Percentiles rank a stretch among this genome's conserved stretches.
phyloP scores from a whole-genome alignment of 2,329 filamentous ascomycete species.

The Talaromyces sp. region DNA sequence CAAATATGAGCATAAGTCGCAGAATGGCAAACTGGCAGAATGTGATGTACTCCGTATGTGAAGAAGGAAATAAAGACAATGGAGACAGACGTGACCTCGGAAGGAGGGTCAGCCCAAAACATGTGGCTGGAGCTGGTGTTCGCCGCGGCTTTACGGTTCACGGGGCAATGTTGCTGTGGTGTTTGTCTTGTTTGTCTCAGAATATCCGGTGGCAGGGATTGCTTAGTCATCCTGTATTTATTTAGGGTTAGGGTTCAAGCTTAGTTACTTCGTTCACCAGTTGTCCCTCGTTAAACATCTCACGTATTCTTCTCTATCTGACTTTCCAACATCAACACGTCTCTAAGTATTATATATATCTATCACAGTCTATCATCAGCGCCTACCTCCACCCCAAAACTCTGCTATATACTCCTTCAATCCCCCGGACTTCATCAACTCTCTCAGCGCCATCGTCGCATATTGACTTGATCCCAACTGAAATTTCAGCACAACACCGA shows the following conservation, averaged over 20 bases:
- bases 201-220: conserved; percentile 23
- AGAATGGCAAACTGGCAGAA: conserved; percentile 16
- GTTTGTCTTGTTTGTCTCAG: conserved; percentile 28
- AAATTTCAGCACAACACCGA: conserved; percentile 67
- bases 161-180: conserved; percentile 12
- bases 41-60: too few relatives aligned
- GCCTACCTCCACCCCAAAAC: conserved; percentile 48
- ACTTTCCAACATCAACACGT: neutral
- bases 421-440: conserved; percentile 66
- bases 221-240: conserved; percentile 1
- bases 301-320: neutral
- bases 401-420: conserved; percentile 58
- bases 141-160: conserved; percentile 21
- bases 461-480: conserved; percentile 75
- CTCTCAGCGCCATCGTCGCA: conserved; percentile 75
- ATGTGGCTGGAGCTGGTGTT: conserved; percentile 36
- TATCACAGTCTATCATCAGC: neutral
- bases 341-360: neutral
- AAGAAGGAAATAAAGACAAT: neutral
- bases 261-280: neutral
- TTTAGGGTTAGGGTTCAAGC: neutral
- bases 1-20: neutral
- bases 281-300: too few relatives aligned
- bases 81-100: conserved; percentile 31
- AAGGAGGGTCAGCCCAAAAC: conserved; percentile 25